Evolutionary conservation across 2,329 filamentous ascomycete genomes (phyloP).

Genomic region (Aspergillus sojae): DNA sequence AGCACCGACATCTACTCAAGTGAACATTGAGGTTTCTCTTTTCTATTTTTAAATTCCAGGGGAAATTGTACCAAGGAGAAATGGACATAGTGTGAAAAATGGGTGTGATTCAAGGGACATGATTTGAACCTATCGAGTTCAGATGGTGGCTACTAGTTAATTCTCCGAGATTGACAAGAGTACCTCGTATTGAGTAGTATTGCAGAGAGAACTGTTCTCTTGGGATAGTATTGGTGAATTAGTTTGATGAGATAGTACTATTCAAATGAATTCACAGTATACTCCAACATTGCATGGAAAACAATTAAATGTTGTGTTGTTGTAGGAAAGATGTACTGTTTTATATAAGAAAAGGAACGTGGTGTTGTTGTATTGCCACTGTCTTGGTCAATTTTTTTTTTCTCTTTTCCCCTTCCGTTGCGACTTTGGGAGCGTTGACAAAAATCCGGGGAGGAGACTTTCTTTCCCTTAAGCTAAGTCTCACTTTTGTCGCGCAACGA

Average conservation of each 20-base stretch:
- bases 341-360: neutral
- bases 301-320: neutral
- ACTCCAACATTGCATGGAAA: neutral
- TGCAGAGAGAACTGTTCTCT: neutral
- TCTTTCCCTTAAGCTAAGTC: conserved; percentile 14
- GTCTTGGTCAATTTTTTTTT: neutral
- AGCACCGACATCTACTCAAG: neutral
- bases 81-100: neutral
- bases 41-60: neutral
- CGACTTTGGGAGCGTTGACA: conserved; percentile 2
- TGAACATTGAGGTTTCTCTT: neutral
- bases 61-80: neutral
- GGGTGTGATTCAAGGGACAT: neutral
- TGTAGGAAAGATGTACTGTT: neutral
- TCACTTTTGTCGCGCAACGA: conserved; percentile 26
- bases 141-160: neutral
- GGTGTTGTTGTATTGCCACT: neutral
- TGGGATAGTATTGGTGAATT: neutral
- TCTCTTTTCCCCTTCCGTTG: neutral
- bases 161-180: neutral
- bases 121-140: neutral
- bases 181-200: neutral
- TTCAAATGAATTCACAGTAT: neutral
- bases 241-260: neutral
- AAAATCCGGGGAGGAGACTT: conserved; percentile 5